Base-by-base conservation (phyloP, 345 rosid species). In the Eutrema japonicum region DNA sequence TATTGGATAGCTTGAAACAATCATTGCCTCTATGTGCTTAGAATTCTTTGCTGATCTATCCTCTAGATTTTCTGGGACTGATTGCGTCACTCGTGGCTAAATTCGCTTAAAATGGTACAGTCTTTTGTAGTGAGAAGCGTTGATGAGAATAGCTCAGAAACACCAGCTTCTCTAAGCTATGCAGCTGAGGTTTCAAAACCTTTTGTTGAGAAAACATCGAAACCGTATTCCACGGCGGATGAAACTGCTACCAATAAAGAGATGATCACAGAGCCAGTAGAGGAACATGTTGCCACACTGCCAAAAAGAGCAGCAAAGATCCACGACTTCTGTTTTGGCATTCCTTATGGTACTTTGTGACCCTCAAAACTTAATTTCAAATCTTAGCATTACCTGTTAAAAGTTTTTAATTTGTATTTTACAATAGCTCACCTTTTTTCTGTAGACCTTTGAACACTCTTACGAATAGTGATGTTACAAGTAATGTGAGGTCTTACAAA, bases 311-410 rank as follows among this genome's bases (percentile, higher is more conserved):
- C 86, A 6, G 96, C 98, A 5, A 89, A 83, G 83, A 87, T 90
- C 71, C 98, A 90, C 60, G 98, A 93, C 77, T 93, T 93, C 63
- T 93, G 97, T 79, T 92, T 93, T 52, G 98, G 98, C 64, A 90
- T 93, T 73, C 98, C 98, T 54, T 93, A 83, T 77, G 97, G 98
- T 90, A 84, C 59, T 54, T 43, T 59, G 50, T 43, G 2, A 43
- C 57, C 5, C 32, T 41, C 62, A 0, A 51, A 30, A 7, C 10
- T 61, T 14, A 33, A 0, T 67, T 51, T 42, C 26, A 36, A 10
- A 48, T 51, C 27, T 58, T 33, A 12, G 29, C 13, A 54, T 5
- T 53, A 29, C 55, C 6, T 66, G 22, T 18, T 18, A 22, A 22
- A 22, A 22, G 26, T 1, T 22, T 22, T 22, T 22, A 22, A 22